A percentile compares a stretch with the other conserved stretches of the same genome.
phyloP scores from a whole-genome alignment of 208 protist genomes.

The Angomonas deanei region DNA sequence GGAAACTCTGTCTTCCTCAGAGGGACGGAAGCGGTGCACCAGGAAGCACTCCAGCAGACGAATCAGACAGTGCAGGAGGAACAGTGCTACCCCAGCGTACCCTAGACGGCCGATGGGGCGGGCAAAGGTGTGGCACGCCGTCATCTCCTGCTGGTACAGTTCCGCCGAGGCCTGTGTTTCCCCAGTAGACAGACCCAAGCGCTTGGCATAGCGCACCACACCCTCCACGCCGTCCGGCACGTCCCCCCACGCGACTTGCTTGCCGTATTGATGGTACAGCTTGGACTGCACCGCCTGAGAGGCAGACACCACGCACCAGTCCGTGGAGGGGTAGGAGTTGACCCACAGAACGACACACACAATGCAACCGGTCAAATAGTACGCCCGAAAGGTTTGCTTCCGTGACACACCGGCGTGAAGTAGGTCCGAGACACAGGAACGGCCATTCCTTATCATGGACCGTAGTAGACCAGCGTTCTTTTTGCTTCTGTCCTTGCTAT shows the following conservation, averaged over 20 bases:
- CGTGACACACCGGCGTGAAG: background rate
- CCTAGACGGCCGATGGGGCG: background rate
- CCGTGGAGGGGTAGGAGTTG: background rate
- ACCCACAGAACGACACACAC: background rate
- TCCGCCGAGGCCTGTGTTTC: background rate
- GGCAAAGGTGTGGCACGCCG: background rate
- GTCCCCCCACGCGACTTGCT: background rate
- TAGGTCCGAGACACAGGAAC: background rate
- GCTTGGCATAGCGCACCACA: background rate
- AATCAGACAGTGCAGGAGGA: constrained; percentile 55
- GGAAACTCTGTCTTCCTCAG: constrained; percentile 37
- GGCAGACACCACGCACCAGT: background rate
- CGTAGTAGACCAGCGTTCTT: too few relatives aligned
- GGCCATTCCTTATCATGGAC: background rate
- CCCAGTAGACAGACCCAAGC: background rate
- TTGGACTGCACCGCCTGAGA: background rate
- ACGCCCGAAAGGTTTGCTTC: background rate
- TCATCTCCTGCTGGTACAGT: background rate
- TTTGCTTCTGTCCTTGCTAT: background rate
- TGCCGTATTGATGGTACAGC: background rate
- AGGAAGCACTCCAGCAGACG: constrained; percentile 54
- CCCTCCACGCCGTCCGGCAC: background rate
- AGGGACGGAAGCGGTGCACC: constrained; percentile 45
- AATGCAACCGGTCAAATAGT: background rate
- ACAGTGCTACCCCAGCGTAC: constrained; percentile 29